These are phyloP conservation scores for Populus trichocarpa DNA, from an alignment of 441 rosid species.

Conservation along the genomic window DNA sequence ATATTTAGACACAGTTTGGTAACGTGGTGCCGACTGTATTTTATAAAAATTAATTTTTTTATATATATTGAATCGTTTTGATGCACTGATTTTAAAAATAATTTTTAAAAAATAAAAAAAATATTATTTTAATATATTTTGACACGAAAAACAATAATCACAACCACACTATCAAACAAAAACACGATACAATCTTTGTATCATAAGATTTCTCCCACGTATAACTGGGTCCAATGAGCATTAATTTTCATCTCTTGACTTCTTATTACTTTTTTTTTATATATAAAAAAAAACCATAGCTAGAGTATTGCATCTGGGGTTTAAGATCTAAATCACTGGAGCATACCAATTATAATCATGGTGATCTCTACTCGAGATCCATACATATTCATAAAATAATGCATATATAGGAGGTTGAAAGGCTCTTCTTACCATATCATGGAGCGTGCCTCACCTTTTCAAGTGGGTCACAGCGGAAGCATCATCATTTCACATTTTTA, in stretches of 20 bases:
- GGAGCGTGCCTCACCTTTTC: slow-evolving; percentile 19
- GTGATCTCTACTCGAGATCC: slow-evolving; percentile 15
- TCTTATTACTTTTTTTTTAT: not conserved
- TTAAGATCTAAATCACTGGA: slow-evolving; percentile 17
- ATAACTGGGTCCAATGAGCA: not conserved
- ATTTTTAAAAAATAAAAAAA: no score
- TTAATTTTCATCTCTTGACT: not conserved
- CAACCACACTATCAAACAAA: no score
- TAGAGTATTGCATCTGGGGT: not conserved
- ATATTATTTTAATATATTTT: no score
- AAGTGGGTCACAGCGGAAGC: slow-evolving; percentile 26
- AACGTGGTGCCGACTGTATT: no score
- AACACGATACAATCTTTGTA: no score
- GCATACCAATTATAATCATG: not conserved
- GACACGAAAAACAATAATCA: no score
- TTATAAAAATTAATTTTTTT: no score
- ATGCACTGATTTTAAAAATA: fast-evolving
- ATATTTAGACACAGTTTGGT: no score
- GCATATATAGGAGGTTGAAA: slow-evolving; percentile 22
- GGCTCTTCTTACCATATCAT: slow-evolving; percentile 28
- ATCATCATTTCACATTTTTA: slow-evolving; percentile 22
- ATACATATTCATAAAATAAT: slow-evolving; percentile 10
- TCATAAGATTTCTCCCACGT: no score
- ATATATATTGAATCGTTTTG: no score
- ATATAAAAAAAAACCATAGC: not conserved